Conservation (phyloP, 305 asterid genomes). For the Fraxinus velutina region DNA sequence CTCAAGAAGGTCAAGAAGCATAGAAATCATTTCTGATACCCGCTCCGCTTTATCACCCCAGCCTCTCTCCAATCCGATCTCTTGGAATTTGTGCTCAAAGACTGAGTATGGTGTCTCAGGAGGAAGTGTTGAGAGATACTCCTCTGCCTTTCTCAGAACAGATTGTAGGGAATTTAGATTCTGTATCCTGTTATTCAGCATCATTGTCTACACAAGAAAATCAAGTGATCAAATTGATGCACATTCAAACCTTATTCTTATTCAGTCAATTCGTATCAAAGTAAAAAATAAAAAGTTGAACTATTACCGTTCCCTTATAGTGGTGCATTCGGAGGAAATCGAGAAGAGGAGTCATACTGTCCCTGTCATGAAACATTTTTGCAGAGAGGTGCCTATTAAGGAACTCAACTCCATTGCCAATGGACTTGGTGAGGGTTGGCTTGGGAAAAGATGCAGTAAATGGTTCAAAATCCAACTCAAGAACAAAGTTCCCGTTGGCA, state of each 20-base stretch:
- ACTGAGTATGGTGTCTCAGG: slow-evolving; percentile 52
- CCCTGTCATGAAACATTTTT: slow-evolving; percentile 92
- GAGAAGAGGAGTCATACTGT: slow-evolving; percentile 88
- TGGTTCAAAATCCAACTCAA: slow-evolving; percentile 94
- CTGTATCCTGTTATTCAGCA: slow-evolving; percentile 71
- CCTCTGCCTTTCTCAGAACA: slow-evolving; percentile 89
- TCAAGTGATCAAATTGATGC: background rate
- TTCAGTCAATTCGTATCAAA: background rate
- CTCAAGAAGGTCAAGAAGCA: slow-evolving; percentile 88
- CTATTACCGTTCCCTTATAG: slow-evolving; percentile 77
- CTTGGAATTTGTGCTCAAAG: slow-evolving; percentile 76
- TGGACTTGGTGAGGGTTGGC: slow-evolving; percentile 90
- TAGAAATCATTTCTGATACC: slow-evolving; percentile 73
- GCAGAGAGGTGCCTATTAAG: slow-evolving; percentile 96
- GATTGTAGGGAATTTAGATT: slow-evolving; percentile 61
- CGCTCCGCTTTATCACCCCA: slow-evolving; percentile 88
- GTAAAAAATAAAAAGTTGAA: background rate
- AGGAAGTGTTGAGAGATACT: slow-evolving; percentile 66
- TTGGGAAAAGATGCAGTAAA: slow-evolving; percentile 83
- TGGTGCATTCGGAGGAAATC: slow-evolving; percentile 76
- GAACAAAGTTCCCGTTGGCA: slow-evolving; percentile 68
- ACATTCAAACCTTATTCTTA: background rate
- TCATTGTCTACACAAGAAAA: slow-evolving; percentile 54
- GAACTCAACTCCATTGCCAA: slow-evolving; percentile 97
- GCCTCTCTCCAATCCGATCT: slow-evolving; percentile 90